Conservation (phyloP, 352 stramenopile species). For the Pythium rhizo-oryzae region DNA sequence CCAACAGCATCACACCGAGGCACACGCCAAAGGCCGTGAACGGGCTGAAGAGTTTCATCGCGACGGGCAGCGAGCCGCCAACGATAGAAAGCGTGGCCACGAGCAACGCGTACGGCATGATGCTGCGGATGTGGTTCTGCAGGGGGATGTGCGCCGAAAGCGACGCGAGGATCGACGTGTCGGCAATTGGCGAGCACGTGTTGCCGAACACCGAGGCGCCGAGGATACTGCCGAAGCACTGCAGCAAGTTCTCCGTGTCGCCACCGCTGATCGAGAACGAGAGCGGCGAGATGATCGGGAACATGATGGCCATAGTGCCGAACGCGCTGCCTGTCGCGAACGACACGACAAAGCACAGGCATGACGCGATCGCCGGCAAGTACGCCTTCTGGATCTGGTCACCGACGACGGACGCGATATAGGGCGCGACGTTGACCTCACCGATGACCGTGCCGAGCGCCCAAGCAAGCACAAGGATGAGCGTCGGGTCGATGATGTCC, state of each 20-base stretch:
- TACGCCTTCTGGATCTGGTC: conserved; percentile 78
- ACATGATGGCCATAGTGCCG: conserved; percentile 93
- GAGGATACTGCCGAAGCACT: conserved; percentile 89
- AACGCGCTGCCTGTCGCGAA: conserved; percentile 90
- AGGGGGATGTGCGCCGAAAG: conserved; percentile 76
- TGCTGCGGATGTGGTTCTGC: conserved; percentile 86
- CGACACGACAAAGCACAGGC: conserved; percentile 90
- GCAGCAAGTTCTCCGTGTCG: conserved; percentile 80
- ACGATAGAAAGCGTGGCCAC: conserved; percentile 73
- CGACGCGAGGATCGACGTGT: conserved; percentile 91
- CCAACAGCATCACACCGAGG: conserved; percentile 65
- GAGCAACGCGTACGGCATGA: conserved; percentile 81
- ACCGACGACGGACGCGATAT: conserved; percentile 77
- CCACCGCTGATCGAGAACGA: conserved; percentile 82
- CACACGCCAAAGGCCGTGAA: conserved; percentile 84
- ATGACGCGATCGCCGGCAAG: conserved; percentile 75
- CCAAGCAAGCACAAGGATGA: conserved; percentile 91
- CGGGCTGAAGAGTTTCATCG: conserved; percentile 69
- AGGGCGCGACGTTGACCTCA: conserved; percentile 84
- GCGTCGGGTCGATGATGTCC: conserved; percentile 88
- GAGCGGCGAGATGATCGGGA: conserved; percentile 90
- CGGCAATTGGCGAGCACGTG: conserved; percentile 91
- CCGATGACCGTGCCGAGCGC: conserved; percentile 85
- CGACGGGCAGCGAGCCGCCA: conserved; percentile 71
- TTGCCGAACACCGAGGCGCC: conserved; percentile 89